Conservation (phyloP, 2,329 filamentous ascomycete species). For the Grosmannia huntii region DNA sequence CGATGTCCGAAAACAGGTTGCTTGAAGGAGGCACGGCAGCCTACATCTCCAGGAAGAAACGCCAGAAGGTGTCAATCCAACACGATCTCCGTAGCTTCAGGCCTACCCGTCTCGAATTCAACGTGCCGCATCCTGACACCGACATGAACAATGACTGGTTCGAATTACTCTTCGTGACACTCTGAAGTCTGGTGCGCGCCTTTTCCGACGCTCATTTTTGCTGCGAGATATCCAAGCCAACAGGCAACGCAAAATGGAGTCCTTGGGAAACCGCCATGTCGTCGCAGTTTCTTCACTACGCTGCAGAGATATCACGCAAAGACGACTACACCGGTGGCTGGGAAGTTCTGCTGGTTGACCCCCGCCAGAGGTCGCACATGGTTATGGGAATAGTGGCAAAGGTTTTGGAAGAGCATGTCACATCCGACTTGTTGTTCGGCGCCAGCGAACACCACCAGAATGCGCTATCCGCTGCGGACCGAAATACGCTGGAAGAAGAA, state of each 20-base stretch:
- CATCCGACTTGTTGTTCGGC: constrained; percentile 27
- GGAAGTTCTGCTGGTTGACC: constrained; percentile 20
- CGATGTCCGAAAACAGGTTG: neutral
- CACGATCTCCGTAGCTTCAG: constrained; percentile 6
- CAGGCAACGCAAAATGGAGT: neutral
- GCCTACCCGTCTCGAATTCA: constrained; percentile 15
- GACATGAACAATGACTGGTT: constrained; percentile 17
- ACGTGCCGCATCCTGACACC: constrained; percentile 4
- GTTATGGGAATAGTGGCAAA: constrained; percentile 24
- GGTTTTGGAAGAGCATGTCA: constrained; percentile 25
- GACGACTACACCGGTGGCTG: constrained; percentile 22
- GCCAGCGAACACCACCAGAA: constrained; percentile 15
- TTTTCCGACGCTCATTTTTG: constrained; percentile 19
- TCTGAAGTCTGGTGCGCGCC: constrained; percentile 15
- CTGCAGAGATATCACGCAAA: constrained; percentile 20
- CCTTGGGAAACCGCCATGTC: constrained; percentile 10
- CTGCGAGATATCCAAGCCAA: neutral
- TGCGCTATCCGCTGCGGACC: constrained; percentile 20
- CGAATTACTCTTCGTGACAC: constrained; percentile 15
- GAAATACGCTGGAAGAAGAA: constrained; percentile 18
- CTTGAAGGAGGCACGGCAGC: neutral
- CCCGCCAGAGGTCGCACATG: constrained; percentile 19
- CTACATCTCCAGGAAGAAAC: neutral
- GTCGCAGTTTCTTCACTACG: constrained; percentile 22
- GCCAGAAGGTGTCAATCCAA: neutral